A percentile compares a stretch with the other conserved stretches of the same genome.
These are phyloP conservation scores for Gastrolobium villosum DNA, from an alignment of 306 rosid species.

Conservation along the genomic window DNA sequence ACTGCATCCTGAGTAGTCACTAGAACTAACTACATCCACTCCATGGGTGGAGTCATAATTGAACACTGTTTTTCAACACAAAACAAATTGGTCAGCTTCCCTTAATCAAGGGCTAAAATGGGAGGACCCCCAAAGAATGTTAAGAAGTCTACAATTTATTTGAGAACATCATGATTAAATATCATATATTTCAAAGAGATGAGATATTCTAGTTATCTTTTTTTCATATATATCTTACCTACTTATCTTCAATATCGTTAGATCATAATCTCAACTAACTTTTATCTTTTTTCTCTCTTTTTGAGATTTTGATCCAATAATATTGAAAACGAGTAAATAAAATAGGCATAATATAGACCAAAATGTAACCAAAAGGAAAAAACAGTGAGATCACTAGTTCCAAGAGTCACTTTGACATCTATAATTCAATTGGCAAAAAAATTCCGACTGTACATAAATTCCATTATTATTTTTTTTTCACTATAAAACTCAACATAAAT, in stretches of 20 bases:
- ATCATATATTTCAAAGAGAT: too few relatives aligned
- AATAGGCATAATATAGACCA: background rate
- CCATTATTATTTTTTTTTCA: background rate
- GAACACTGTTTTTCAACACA: slow-evolving; percentile 60
- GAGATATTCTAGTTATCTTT: too few relatives aligned
- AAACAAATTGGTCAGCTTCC: slow-evolving; percentile 7
- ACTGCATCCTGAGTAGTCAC: slow-evolving; percentile 54
- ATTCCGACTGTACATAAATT: background rate
- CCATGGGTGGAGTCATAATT: slow-evolving; percentile 52
- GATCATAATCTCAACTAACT: too few relatives aligned
- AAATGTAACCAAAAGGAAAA: background rate
- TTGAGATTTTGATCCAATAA: too few relatives aligned
- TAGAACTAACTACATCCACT: slow-evolving; percentile 54
- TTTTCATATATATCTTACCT: too few relatives aligned
- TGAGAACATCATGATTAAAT: background rate
- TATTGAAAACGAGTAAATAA: too few relatives aligned
- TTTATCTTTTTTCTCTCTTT: too few relatives aligned
- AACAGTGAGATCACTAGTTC: background rate
- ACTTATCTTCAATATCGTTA: too few relatives aligned
- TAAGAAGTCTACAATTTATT: background rate
- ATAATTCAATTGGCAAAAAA: background rate
- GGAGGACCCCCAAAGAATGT: background rate
- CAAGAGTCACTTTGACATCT: background rate
- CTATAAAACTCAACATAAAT: background rate
- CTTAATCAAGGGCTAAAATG: background rate